Percentiles rank a stretch among this genome's conserved stretches.
Conservation (phyloP, 495 filamentous ascomycete genomes). For the Penicillium argentinense region DNA sequence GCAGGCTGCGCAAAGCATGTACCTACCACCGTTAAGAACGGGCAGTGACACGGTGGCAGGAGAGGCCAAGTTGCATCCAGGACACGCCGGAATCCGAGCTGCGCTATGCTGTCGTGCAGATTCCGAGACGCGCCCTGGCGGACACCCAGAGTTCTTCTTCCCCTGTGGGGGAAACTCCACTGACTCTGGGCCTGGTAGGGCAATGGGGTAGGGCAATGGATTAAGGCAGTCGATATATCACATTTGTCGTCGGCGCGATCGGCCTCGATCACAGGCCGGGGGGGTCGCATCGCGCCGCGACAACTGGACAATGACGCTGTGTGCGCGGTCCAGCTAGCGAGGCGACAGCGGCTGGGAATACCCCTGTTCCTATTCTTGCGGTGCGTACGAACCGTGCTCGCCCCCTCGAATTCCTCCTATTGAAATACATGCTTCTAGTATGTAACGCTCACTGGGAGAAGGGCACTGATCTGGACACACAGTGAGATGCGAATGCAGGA, state of each 20-base stretch:
- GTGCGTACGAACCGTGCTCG: too few species aligned
- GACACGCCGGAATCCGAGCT: constrained; percentile 11
- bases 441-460: too few species aligned
- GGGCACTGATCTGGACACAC: not conserved
- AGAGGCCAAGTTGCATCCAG: constrained; percentile 11
- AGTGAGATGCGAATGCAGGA: not conserved
- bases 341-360: not conserved
- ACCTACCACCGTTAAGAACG: too few species aligned
- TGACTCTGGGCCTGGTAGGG: too few species aligned
- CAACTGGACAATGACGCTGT: constrained; percentile 1
- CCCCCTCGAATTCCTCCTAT: too few species aligned
- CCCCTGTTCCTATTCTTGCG: not conserved
- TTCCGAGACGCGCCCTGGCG: constrained; percentile 8
- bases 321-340: not conserved
- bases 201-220: too few species aligned
- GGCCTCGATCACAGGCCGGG: not conserved
- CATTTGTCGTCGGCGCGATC: not conserved
- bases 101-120: constrained; percentile 20
- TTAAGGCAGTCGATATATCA: constrained; percentile 24
- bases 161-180: too few species aligned
- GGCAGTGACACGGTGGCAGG: not conserved
- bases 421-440: too few species aligned
- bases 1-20: not conserved
- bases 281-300: too few species aligned
- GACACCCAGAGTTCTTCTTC: constrained; percentile 13